Evolutionary conservation across 768 basidiomycete genomes (phyloP).

Genomic region (Pluteus cervinus): DNA sequence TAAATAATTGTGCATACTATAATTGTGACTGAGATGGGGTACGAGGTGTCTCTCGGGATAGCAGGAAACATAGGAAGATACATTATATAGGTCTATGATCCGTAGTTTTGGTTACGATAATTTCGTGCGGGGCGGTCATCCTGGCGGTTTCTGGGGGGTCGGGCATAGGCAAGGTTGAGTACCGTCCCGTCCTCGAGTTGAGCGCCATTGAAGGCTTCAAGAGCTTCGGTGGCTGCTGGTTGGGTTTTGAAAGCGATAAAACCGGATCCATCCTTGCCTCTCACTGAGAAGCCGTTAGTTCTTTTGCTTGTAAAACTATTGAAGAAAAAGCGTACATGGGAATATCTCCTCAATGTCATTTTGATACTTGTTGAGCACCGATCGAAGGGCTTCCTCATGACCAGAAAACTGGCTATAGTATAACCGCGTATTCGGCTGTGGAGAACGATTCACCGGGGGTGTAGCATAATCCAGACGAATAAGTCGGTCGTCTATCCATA

Average conservation of each 20-base stretch:
- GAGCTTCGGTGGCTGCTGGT: conserved; percentile 41
- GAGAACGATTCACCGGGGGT: not conserved
- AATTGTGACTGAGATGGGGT: too few relatives aligned
- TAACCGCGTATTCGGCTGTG: conserved; percentile 21
- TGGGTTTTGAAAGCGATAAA: conserved; percentile 49
- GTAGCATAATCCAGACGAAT: conserved; percentile 35
- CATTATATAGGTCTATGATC: conserved; percentile 1
- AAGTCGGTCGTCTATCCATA: conserved; percentile 43
- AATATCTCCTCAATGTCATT: conserved; percentile 16
- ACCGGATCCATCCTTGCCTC: conserved; percentile 28
- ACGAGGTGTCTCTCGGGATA: too few relatives aligned
- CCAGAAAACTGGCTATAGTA: conserved; percentile 23
- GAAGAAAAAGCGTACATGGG: conserved; percentile 21
- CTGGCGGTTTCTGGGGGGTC: conserved; percentile 12
- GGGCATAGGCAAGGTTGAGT: conserved; percentile 36
- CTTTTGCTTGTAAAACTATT: conserved; percentile 12
- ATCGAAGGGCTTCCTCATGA: conserved; percentile 17
- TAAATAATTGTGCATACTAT: too few relatives aligned
- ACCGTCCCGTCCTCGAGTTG: conserved; percentile 26
- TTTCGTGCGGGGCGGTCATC: too few relatives aligned
- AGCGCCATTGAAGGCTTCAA: conserved; percentile 34
- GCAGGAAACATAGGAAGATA: too few relatives aligned
- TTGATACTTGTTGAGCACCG: conserved; percentile 17
- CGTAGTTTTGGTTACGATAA: not conserved
- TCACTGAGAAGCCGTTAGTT: conserved; percentile 18